A percentile compares a stretch with the other conserved stretches of the same genome.
These are phyloP conservation scores for Coleophoma cylindrospora DNA, from an alignment of 2,329 filamentous ascomycete species.

Conservation along the genomic window DNA sequence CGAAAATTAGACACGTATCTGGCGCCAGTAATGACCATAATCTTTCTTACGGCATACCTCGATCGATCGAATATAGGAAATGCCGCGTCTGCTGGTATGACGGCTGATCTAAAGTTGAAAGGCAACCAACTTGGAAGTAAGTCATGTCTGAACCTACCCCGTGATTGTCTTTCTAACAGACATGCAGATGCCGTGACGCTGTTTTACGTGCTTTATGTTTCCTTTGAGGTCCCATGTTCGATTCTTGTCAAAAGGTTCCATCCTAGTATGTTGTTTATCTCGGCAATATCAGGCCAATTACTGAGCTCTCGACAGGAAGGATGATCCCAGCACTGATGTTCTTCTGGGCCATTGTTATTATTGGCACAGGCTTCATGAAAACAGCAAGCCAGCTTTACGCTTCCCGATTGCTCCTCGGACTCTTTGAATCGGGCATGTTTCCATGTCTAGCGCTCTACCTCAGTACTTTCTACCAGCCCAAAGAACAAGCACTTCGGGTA, in stretches of 20 bases:
- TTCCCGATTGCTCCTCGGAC: conserved; percentile 40
- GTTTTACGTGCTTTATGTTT: conserved; percentile 46
- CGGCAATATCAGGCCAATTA: conserved; percentile 23
- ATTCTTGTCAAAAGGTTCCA: conserved; percentile 42
- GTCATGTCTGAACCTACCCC: not conserved
- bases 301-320: not conserved
- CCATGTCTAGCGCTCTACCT: conserved; percentile 43
- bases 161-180: not conserved
- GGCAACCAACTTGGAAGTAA: conserved; percentile 9
- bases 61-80: conserved; percentile 48
- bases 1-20: conserved; percentile 42
- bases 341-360: conserved; percentile 42
- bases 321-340: conserved; percentile 16
- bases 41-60: conserved; percentile 49
- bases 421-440: conserved; percentile 43
- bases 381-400: conserved; percentile 37
- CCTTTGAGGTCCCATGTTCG: conserved; percentile 41
- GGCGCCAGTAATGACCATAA: conserved; percentile 47
- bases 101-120: conserved; percentile 11
- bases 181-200: conserved; percentile 32
- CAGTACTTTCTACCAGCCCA: conserved; percentile 49
- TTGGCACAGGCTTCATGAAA: conserved; percentile 39
- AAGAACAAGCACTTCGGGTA: conserved; percentile 48
- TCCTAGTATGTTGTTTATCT: conserved; percentile 28
- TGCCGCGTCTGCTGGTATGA: conserved; percentile 15